phyloP scores from a whole-genome alignment of 2,329 filamentous ascomycete genomes.

The Cadophora luteo-olivacea region DNA sequence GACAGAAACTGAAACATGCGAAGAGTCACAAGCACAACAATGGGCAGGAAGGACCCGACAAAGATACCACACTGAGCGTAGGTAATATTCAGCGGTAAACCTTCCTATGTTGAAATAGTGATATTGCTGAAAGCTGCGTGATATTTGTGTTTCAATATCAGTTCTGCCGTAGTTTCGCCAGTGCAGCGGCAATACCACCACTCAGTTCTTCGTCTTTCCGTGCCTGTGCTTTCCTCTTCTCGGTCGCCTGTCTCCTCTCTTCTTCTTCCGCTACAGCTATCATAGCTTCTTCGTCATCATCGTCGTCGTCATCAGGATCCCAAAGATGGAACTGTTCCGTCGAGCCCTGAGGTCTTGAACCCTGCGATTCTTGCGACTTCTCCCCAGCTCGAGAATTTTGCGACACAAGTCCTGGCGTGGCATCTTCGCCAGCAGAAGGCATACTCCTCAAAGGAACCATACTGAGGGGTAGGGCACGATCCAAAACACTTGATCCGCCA shows the following conservation, averaged over 20 bases:
- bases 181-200: conserved; percentile 65
- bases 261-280: conserved; percentile 55
- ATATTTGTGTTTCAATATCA: conserved; percentile 6
- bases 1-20: background rate
- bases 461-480: conserved; percentile 44
- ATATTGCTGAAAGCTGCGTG: no score
- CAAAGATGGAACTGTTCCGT: conserved; percentile 48
- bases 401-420: background rate
- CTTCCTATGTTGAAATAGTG: no score
- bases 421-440: conserved; percentile 19
- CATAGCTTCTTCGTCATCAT: conserved; percentile 56
- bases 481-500: conserved; percentile 45
- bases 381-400: background rate
- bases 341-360: conserved; percentile 14
- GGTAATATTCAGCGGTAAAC: no score
- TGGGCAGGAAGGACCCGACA: no score
- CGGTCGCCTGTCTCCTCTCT: conserved; percentile 46
- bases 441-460: conserved; percentile 41
- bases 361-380: conserved; percentile 16
- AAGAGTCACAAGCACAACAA: background rate
- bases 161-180: conserved; percentile 56
- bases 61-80: no score
- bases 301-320: conserved; percentile 50
- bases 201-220: conserved; percentile 54
- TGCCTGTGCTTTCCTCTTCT: conserved; percentile 35